Conservation (phyloP, 805 yeast species). For the Brettanomyces nanus region DNA sequence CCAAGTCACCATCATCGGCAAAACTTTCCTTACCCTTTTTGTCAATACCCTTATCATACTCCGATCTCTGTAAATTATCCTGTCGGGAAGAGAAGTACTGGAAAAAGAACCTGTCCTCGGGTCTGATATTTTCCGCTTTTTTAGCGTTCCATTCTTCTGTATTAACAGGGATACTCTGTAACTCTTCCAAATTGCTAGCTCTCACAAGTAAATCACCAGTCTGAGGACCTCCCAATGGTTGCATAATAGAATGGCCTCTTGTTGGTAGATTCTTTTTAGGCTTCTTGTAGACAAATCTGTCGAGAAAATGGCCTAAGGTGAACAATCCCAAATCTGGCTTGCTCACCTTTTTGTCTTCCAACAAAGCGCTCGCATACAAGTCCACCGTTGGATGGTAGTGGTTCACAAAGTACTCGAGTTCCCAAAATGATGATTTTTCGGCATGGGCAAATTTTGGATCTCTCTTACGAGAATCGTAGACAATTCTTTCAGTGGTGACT, state of each 20-base stretch:
- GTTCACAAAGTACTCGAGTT: constrained; percentile 56
- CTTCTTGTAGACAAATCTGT: constrained; percentile 90
- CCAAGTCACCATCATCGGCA: constrained; percentile 34
- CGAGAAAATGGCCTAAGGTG: constrained; percentile 84
- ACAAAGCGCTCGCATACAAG: constrained; percentile 62
- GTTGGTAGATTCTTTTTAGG: constrained; percentile 67
- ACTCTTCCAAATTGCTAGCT: constrained; percentile 11
- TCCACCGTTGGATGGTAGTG: constrained; percentile 93
- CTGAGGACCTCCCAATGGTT: constrained; percentile 85
- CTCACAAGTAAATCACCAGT: constrained; percentile 62
- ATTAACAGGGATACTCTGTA: constrained; percentile 56
- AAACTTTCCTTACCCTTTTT: constrained; percentile 35
- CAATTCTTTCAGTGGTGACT: constrained; percentile 9
- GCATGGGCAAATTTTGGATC: constrained; percentile 94
- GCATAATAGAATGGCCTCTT: constrained; percentile 95
- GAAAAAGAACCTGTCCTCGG: constrained; percentile 83
- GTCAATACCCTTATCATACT: constrained; percentile 36
- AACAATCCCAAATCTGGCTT: constrained; percentile 90
- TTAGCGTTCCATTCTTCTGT: constrained; percentile 75
- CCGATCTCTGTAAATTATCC: constrained; percentile 29
- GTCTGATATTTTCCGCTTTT: constrained; percentile 58
- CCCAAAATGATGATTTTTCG: constrained; percentile 78
- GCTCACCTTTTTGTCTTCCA: constrained; percentile 28
- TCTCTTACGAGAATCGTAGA: constrained; percentile 79
- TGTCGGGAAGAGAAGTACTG: constrained; percentile 70